These are phyloP conservation scores for Elsinoe perseae DNA, from an alignment of 2,329 filamentous ascomycete species.

Conservation along the genomic window DNA sequence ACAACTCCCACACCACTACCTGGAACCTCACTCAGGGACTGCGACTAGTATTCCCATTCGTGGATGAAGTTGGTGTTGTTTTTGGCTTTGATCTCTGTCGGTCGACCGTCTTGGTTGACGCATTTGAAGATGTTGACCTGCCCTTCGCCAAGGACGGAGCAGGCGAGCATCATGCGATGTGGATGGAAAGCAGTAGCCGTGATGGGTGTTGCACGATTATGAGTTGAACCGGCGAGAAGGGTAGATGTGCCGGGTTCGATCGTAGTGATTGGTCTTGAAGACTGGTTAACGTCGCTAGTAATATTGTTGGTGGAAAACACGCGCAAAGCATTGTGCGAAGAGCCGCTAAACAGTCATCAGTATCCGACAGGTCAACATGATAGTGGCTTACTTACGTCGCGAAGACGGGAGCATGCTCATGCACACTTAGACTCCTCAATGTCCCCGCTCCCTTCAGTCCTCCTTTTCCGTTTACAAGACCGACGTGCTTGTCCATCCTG, in stretches of 20 bases:
- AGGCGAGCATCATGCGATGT: constrained; percentile 83
- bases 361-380: background rate
- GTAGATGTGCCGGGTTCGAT: constrained; percentile 65
- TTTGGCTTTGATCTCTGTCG: background rate
- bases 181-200: constrained; percentile 90
- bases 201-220: constrained; percentile 73
- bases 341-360: constrained; percentile 15
- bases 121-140: constrained; percentile 74
- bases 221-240: constrained; percentile 28
- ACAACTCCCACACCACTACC: background rate
- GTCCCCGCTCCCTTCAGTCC: constrained; percentile 48
- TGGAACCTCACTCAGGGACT: background rate
- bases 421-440: constrained; percentile 77
- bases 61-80: constrained; percentile 13
- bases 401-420: constrained; percentile 95
- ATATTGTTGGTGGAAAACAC: constrained; percentile 20
- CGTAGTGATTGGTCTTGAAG: constrained; percentile 57
- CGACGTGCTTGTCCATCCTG: constrained; percentile 64
- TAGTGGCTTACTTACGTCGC: constrained; percentile 48
- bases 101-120: constrained; percentile 19
- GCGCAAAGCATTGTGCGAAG: constrained; percentile 20
- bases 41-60: constrained; percentile 16
- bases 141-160: constrained; percentile 75
- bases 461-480: constrained; percentile 62
- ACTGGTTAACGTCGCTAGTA: constrained; percentile 40